Evolutionary conservation across 306 rosid genomes (phyloP).

Genomic region (Biancaea sappan): DNA sequence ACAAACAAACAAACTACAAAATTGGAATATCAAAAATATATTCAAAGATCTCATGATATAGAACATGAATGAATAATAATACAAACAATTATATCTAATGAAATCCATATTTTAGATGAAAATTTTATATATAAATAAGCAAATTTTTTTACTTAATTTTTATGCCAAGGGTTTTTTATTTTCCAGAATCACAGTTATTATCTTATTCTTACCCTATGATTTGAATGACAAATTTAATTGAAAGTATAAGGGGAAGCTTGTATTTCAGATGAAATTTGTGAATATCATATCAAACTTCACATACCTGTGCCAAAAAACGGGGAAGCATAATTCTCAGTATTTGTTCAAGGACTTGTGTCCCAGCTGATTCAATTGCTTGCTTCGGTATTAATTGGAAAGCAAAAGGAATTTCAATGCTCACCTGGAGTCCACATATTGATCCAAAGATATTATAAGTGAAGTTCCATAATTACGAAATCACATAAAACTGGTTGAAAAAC

Average conservation of each 20-base stretch:
- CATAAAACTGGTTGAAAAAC: conserved; percentile 13
- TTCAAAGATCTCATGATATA: background rate
- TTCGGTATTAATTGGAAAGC: conserved; percentile 78
- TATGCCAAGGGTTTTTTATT: background rate
- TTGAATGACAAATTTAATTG: background rate
- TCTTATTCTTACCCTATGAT: background rate
- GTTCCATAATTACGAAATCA: conserved; percentile 1
- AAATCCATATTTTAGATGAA: background rate
- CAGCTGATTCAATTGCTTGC: conserved; percentile 88
- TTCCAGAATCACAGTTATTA: background rate
- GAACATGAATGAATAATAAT: background rate
- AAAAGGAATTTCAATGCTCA: conserved; percentile 80
- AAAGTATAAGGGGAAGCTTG: background rate
- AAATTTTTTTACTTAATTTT: background rate
- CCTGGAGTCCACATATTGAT: conserved; percentile 58
- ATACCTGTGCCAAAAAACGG: conserved; percentile 87
- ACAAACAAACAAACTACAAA: background rate
- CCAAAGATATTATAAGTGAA: conserved; percentile 1
- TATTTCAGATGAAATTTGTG: background rate
- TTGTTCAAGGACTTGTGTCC: conserved; percentile 93
- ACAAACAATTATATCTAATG: no score
- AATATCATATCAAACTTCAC: conserved; percentile 28
- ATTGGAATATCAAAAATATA: background rate
- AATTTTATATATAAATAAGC: background rate
- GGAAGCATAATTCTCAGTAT: conserved; percentile 89